Base-by-base conservation (phyloP, 23 red algal genomes). In the Gracilaria domingensis region DNA sequence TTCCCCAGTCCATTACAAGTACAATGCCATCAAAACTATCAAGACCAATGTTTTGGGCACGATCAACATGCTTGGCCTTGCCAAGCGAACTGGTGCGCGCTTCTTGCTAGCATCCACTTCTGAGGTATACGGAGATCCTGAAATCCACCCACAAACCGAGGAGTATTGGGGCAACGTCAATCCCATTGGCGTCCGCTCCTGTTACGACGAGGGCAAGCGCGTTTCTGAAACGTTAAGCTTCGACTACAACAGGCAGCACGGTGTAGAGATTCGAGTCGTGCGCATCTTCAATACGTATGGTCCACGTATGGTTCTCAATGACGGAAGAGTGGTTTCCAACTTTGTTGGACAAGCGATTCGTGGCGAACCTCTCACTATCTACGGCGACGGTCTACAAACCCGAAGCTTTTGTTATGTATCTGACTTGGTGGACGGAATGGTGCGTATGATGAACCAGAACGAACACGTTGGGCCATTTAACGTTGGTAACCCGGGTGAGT, bases 281-380 rank as follows among this genome's bases (percentile, higher is more conserved):
- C 97, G 97, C 73, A 99, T 99, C 57, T 99, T 99, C 69, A 99
- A 99, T 75, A 99, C 97, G 38, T 99, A 99, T 67, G 97, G 97
- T 33, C 93, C 93, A 44, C 89, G 97, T 21, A 99, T 99, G 97
- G 93, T 99, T 16, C 91, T 96, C 64, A 99, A 96, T 54, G 97
- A 99, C 77, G 97, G 97, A 17, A 85, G 97, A 12, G 97, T 99
- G 23, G 97, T 99, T 11, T 94, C 88, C 53, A 99, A 99, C 70
- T 99, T 99, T 93, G 97, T 99, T 26, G 93, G 75, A 47, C 97
- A 99, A 47, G 97, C 94, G 24, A 82, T 99, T 34, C 91, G 92
- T 24, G 97, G 97, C 8, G 91, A 99, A 37, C 90, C 89, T 45
- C 88, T 99, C 36, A 99, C 97, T 8, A 91, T 99, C 35, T 99